phyloP scores from a whole-genome alignment of 176 grass and related monocot genomes.

The Phragmites australis region DNA sequence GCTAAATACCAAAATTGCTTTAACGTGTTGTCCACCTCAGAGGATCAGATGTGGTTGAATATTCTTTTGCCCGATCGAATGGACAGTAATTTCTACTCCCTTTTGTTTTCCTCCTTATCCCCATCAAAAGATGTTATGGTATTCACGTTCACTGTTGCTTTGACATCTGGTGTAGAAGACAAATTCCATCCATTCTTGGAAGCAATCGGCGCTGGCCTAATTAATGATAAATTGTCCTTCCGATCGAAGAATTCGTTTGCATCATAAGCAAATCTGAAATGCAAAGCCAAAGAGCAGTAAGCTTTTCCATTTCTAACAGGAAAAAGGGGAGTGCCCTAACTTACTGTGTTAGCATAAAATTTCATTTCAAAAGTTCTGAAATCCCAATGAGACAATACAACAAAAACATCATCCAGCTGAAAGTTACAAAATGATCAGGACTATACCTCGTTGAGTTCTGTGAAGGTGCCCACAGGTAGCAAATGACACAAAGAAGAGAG shows the following conservation, averaged over 20 bases:
- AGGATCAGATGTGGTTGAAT: background rate
- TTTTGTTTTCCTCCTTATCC: slow-evolving; percentile 90
- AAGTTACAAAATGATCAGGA: slow-evolving; percentile 19
- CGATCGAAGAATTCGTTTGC: slow-evolving; percentile 80
- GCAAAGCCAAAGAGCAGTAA: slow-evolving; percentile 15
- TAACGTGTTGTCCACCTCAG: slow-evolving; percentile 8
- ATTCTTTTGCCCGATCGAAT: background rate
- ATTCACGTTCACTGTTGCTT: slow-evolving; percentile 40
- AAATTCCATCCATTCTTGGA: slow-evolving; percentile 60
- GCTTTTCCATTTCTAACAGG: slow-evolving; percentile 7
- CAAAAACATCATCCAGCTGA: slow-evolving; percentile 28
- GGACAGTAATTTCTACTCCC: slow-evolving; percentile 46
- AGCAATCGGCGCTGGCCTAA: slow-evolving; percentile 76
- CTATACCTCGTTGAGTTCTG: slow-evolving; percentile 85
- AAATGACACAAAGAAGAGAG: slow-evolving; percentile 92
- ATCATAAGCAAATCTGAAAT: slow-evolving; percentile 70
- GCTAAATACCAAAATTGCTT: slow-evolving; percentile 48
- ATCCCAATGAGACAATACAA: background rate
- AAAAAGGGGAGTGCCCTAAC: background rate
- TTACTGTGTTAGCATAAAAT: background rate
- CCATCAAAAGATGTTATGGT: slow-evolving; percentile 41
- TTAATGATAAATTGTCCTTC: slow-evolving; percentile 81
- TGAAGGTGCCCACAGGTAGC: slow-evolving; percentile 88
- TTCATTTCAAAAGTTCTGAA: slow-evolving; percentile 18
- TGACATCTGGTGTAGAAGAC: slow-evolving; percentile 51